Evolutionary conservation across 371 early-diverging fungal species (phyloP).

Genomic region (Choanephora cucurbitarum): DNA sequence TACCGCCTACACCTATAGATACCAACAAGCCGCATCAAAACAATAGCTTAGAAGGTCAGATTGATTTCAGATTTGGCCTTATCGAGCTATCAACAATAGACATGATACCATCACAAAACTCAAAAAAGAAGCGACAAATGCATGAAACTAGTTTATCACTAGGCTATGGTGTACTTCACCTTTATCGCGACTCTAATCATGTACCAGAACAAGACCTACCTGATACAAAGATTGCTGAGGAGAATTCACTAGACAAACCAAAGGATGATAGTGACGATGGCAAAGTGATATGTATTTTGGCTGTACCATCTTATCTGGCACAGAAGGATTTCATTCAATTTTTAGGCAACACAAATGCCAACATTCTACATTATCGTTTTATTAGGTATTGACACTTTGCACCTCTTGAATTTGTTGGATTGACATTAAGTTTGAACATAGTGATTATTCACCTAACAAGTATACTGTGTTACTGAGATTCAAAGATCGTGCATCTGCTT

Average conservation of each 20-base stretch:
- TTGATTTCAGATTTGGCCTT: constrained; percentile 38
- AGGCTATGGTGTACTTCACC: constrained; percentile 69
- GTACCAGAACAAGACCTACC: constrained; percentile 34
- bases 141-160: constrained; percentile 20
- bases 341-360: constrained; percentile 62
- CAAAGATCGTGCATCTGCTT: constrained; percentile 54
- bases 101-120: constrained; percentile 1
- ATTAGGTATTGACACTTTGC: constrained; percentile 45
- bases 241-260: constrained; percentile 17
- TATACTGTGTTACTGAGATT: constrained; percentile 87
- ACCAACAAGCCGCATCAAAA: constrained; percentile 9
- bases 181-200: constrained; percentile 62
- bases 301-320: constrained; percentile 87
- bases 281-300: constrained; percentile 71
- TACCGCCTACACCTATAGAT: constrained; percentile 33
- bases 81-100: constrained; percentile 25
- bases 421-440: constrained; percentile 13
- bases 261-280: constrained; percentile 30
- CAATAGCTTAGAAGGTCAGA: constrained; percentile 15
- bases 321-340: constrained; percentile 84
- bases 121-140: constrained; percentile 13
- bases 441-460: constrained; percentile 80
- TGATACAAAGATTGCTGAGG: constrained; percentile 17
- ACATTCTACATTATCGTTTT: constrained; percentile 68
- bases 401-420: not conserved